These are phyloP conservation scores for Paraconiothyrium sp. DNA, from an alignment of 2,329 filamentous ascomycete species.

Conservation along the genomic window DNA sequence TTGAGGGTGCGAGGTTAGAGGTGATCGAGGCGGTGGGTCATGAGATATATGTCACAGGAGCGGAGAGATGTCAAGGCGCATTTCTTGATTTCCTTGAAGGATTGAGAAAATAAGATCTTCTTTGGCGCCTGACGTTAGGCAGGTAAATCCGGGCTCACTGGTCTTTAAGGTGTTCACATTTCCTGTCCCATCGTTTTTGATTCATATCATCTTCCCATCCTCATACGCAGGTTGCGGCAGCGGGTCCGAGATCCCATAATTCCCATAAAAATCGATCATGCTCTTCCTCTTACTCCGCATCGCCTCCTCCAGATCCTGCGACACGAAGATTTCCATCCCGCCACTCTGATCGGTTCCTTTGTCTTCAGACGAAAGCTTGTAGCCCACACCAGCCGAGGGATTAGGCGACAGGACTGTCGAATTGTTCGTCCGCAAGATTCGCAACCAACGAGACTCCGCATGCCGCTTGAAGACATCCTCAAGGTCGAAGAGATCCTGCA, in stretches of 20 bases:
- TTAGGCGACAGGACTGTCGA: constrained; percentile 30
- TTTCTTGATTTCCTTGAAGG: constrained; percentile 50
- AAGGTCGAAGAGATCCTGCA: constrained; percentile 48
- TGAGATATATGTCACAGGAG: constrained; percentile 48
- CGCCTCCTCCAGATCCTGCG: constrained; percentile 41
- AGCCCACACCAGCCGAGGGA: constrained; percentile 43
- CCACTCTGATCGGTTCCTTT: constrained; percentile 47
- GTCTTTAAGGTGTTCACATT: neutral
- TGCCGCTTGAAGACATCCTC: constrained; percentile 47
- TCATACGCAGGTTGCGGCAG: constrained; percentile 44
- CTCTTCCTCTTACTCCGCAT: constrained; percentile 42
- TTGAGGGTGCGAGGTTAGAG: constrained; percentile 33
- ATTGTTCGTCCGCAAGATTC: constrained; percentile 37
- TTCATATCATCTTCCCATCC: constrained; percentile 43
- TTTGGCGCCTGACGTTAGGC: neutral
- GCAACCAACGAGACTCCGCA: constrained; percentile 44
- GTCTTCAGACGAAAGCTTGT: constrained; percentile 44
- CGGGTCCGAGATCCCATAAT: constrained; percentile 46
- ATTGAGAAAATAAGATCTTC: neutral
- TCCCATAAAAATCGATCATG: constrained; percentile 47
- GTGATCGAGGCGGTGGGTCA: constrained; percentile 42
- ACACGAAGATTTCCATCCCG: constrained; percentile 49
- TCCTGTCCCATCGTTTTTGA: neutral
- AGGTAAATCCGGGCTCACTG: no score
- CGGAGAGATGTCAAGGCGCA: constrained; percentile 36